Percentiles rank a stretch among this genome's conserved stretches.
Conservation (phyloP, 2,329 filamentous ascomycete species). For the Ceratocystis papillata region DNA sequence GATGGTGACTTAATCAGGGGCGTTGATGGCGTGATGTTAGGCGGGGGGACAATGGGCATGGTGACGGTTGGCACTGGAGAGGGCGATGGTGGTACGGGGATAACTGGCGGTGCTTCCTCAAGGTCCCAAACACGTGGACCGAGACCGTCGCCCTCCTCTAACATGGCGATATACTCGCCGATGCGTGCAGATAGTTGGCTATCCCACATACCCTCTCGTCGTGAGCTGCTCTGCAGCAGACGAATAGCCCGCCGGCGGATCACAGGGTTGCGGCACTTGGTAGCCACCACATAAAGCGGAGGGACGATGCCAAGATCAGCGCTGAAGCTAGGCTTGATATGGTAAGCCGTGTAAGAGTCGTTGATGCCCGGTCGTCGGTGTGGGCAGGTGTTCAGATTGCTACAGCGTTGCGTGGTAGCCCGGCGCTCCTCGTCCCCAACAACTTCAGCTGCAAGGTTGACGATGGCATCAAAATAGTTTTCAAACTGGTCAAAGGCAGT, state of each 20-base stretch:
- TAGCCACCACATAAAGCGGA: conserved; percentile 54
- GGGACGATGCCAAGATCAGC: conserved; percentile 54
- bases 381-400: conserved; percentile 36
- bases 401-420: conserved; percentile 39
- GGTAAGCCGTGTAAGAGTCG: conserved; percentile 37
- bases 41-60: not conserved
- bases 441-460: conserved; percentile 48
- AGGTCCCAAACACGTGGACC: conserved; percentile 2
- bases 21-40: not conserved
- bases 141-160: conserved; percentile 41
- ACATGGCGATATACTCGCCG: conserved; percentile 43
- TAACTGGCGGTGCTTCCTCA: conserved; percentile 11
- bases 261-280: conserved; percentile 50
- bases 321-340: conserved; percentile 53
- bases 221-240: conserved; percentile 47
- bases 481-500: conserved; percentile 47
- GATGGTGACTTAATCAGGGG: not conserved
- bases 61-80: not conserved
- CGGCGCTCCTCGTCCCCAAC: conserved; percentile 47
- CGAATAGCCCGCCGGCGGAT: conserved; percentile 51
- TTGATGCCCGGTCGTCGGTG: conserved; percentile 34
- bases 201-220: conserved; percentile 61
- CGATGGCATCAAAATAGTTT: conserved; percentile 43
- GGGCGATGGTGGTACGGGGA: not conserved
- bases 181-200: conserved; percentile 48